phyloP scores from a whole-genome alignment of 163 green algal species.

The Trebouxia gelatinosa region DNA sequence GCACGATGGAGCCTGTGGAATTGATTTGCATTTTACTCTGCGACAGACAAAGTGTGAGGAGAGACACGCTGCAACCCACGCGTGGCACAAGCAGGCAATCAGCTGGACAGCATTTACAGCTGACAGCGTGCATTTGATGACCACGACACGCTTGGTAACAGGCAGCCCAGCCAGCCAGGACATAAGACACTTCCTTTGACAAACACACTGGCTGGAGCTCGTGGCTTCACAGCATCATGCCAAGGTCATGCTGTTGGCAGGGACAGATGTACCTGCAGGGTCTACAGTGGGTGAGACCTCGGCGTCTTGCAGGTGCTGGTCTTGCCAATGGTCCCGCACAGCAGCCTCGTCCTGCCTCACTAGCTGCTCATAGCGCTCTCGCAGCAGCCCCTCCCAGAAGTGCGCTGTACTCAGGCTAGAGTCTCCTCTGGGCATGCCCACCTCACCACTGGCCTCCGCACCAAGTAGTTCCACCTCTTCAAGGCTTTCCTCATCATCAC shows the following conservation, averaged over 20 bases:
- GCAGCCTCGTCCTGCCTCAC: conserved; percentile 45
- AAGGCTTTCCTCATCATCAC: conserved; percentile 25
- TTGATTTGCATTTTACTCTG: too few species aligned
- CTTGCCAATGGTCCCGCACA: conserved; percentile 5
- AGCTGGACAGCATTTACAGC: too few species aligned
- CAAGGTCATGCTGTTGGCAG: neutral
- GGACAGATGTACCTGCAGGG: neutral
- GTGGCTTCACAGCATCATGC: too few species aligned
- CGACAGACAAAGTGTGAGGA: too few species aligned
- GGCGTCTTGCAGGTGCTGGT: neutral
- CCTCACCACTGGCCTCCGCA: neutral
- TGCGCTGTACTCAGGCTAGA: conserved; percentile 26
- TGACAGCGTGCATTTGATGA: too few species aligned
- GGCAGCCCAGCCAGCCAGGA: too few species aligned
- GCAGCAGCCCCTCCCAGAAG: conserved; percentile 62
- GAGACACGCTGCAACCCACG: too few species aligned
- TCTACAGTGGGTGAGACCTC: neutral
- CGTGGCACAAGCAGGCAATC: too few species aligned
- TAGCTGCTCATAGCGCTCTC: conserved; percentile 47
- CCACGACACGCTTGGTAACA: too few species aligned
- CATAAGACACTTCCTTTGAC: too few species aligned
- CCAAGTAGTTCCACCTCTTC: conserved; percentile 20
- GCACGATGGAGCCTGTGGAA: too few species aligned
- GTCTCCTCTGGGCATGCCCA: conserved; percentile 30
- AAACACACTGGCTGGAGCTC: too few species aligned